Base-by-base conservation (phyloP, 2,329 filamentous ascomycete species). In the Aureobasidium pullulans region DNA sequence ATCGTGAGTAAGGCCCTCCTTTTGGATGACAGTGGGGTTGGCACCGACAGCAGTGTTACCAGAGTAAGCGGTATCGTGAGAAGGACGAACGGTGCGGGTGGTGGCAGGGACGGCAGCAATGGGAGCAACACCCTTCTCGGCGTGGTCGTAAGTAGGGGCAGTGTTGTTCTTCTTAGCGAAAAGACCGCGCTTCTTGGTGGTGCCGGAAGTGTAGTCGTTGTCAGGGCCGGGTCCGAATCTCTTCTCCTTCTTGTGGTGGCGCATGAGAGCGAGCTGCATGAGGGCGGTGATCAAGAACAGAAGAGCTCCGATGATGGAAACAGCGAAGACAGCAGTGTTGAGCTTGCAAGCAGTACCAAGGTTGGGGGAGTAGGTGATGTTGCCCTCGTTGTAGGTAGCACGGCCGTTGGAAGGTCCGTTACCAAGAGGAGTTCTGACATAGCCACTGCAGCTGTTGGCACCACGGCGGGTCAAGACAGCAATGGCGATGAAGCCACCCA, bases 401-500 rank as follows among this genome's bases (percentile, higher is more conserved):
- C 57, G 74, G 29, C 76, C 74, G 52, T 71, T 70, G 1, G 81
- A 77, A 7, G 81, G 73, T 6, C 87, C 89, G 4, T 71, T 78
- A 39, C 91, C 91, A 57, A 93, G 83, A 6, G 84, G 84, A 15
- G 85, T 93, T 49, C 80, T 76, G 61, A 91, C 79, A 15, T 75
- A 75, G 49, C 84, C 84, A 13, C 75, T 78, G 77, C 92, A 96
- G 52, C 75, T 81, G 62, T 80, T 73, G 0, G 84, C 83, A 39
- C 91, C 91, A 59, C 82, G 75, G 39, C 87, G 82, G 61, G 89
- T 92, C 63, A 89, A 79, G 50, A 86, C 78, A 0, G 91, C 90
- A 61, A 96, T 83, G 69, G 91, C 95, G 69, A 95, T 83, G 77
- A 94, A 94, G 61, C 79, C 84, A 42, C 82, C 89, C 56, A 84